Evolutionary conservation across 169 alveolate species (phyloP), one percentile per base, ranked within the genome.

Genomic region (Eimeria falciformis): DNA sequence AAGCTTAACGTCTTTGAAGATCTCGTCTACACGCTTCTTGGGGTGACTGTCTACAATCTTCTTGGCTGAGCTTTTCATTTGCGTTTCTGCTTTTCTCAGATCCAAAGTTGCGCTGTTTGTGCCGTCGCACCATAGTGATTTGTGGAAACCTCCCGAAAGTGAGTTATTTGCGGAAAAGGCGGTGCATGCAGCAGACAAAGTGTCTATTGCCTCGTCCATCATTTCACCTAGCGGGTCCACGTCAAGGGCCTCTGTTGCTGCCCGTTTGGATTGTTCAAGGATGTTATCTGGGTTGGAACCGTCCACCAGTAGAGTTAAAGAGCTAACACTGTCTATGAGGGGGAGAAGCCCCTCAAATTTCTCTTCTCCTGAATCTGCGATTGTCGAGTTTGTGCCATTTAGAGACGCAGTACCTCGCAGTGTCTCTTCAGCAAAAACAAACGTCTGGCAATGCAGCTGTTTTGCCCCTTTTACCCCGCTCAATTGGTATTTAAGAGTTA

Each of bases 331-430:
- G 1, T 81, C 89, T 14, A 55, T 33, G 33, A 81, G 46, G 11
- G 89, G 89, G 5, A 81, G 89, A 9, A 81, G 65, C 12, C 89
- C 89, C 55, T 50, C 89, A 55, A 81, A 81, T 29, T 25, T 45
- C 55, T 81, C 89, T 29, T 56, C 27, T 17, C 17, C 5, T 45
- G 33, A 46, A 29, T 53, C 75, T 47, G 12, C 89, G 29, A 33
- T 40, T 21, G 89, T 55, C 5, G 9, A 71, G n/a, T 81, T 81
- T 53, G 75, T 6, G 4, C 40, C 43, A n/a, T n/a, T n/a, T 23
- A 81, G 56, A 5, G 77, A 50, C 1, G 71, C 77, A 12, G 58
- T 81, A 25, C 89, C 89, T 27, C 89, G 73, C 43, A 81, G 89
- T 33, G 43, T 55, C 43, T 81, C 89, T 29, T 81, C 73, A 14